Evolutionary conservation across 2,329 filamentous ascomycete genomes (phyloP), one percentile per base, ranked within the genome.

Genomic region (Colletotrichum theobromicola): DNA sequence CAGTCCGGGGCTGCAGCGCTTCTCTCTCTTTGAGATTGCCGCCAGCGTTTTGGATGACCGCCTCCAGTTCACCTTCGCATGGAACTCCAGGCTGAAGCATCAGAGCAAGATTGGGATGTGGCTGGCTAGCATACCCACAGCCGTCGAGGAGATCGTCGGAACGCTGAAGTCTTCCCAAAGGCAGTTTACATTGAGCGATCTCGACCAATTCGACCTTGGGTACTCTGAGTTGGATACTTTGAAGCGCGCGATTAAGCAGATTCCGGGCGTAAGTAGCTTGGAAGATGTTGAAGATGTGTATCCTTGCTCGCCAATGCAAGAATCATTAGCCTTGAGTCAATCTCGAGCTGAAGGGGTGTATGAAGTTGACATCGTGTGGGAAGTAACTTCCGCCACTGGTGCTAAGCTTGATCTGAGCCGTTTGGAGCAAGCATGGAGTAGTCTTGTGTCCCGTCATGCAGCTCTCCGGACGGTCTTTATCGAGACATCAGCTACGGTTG

Each of bases 271-370:
- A 8, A 15, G 16, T 2, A 34, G n/a, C 13, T 37, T 71, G 16
- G 69, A 67, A 7, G 69, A 71, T 4, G 76, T 85, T 0, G 78
- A 83, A 28, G 83, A 84, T 24, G 79, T 85, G 1, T 85, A 83
- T 24, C 84, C 84, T 1, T 84, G 82, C 68, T 84, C 84, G 1
- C 82, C 83, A 0, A 81, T 84, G 74, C 84, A 86, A 57, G 79
- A 80, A 2, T 84, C 83, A 5, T 80, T 86, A 15, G 72, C 84
- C 0, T 72, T 85, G n/a, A 84, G 82, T 28, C 82, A 84, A 50
- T 61, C 78, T 18, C 67, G 77, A 5, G 75, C 76, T 21, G 77
- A 78, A n/a, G 76, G 76, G 0, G 77, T 77, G 50, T 80, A 81
- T 70, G 77, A 76, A 21, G 79, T 78, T 71, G 73, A 68, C 13